These are phyloP conservation scores for Paecilomyces variotii DNA, from an alignment of 2,329 filamentous ascomycete genomes.

Conservation along the genomic window DNA sequence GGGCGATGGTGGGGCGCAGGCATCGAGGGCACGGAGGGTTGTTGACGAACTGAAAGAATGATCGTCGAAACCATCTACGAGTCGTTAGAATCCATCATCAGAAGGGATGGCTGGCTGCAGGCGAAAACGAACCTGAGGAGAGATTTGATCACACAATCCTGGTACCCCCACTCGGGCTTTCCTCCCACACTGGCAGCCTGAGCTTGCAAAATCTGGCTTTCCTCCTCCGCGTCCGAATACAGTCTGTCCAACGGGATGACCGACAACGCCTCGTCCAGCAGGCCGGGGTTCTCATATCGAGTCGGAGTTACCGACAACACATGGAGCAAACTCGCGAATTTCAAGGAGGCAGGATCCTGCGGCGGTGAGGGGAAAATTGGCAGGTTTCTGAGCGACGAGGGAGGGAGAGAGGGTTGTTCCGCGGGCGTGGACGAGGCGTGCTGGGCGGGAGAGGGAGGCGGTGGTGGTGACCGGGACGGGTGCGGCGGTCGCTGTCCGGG, in stretches of 20 bases:
- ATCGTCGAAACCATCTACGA: slow-evolving; percentile 82
- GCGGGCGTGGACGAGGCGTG: slow-evolving; percentile 24
- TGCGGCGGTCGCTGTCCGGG: slow-evolving; percentile 21
- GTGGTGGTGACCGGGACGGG: slow-evolving; percentile 28
- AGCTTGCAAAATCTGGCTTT: slow-evolving; percentile 77
- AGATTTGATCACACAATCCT: slow-evolving; percentile 89
- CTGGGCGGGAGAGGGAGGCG: slow-evolving; percentile 21
- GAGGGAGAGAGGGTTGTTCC: slow-evolving; percentile 39
- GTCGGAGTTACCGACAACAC: slow-evolving; percentile 80
- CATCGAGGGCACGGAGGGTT: slow-evolving; percentile 83
- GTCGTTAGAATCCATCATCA: slow-evolving; percentile 7
- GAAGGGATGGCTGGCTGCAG: slow-evolving; percentile 9
- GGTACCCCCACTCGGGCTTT: slow-evolving; percentile 89
- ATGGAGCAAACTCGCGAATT: slow-evolving; percentile 74
- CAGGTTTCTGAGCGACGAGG: slow-evolving; percentile 54
- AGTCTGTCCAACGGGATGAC: slow-evolving; percentile 83
- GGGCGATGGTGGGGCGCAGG: slow-evolving; percentile 69
- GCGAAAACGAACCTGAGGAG: slow-evolving; percentile 60
- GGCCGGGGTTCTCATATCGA: slow-evolving; percentile 92
- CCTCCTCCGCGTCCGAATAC: slow-evolving; percentile 89
- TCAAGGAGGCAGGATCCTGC: slow-evolving; percentile 60
- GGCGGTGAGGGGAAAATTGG: slow-evolving; percentile 70
- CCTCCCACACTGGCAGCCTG: slow-evolving; percentile 81
- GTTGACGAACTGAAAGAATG: slow-evolving; percentile 95
- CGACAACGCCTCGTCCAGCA: slow-evolving; percentile 84